Evolutionary conservation across 2,329 filamentous ascomycete genomes (phyloP).

Genomic region (Monosporascus sp.): DNA sequence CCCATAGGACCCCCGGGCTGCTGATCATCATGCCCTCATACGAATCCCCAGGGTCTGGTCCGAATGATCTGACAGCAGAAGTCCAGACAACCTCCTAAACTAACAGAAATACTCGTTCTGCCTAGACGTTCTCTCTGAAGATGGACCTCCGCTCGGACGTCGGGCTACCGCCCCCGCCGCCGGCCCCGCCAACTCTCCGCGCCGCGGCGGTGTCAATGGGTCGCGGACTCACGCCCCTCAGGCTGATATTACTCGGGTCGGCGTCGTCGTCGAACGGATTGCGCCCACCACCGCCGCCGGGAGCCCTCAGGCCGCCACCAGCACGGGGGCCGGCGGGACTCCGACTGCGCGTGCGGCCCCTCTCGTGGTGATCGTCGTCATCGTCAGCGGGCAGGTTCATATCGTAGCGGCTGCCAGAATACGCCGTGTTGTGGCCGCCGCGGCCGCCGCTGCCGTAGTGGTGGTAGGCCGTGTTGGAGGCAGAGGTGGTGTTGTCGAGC

Average conservation of each 20-base stretch:
- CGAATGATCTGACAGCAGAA: no score
- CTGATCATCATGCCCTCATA: no score
- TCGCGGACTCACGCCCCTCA: conserved; percentile 70
- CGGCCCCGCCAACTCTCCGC: conserved; percentile 5
- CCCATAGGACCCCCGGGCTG: no score
- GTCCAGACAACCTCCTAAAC: no score
- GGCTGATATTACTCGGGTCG: conserved; percentile 53
- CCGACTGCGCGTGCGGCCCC: conserved; percentile 40
- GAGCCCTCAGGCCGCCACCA: conserved; percentile 36
- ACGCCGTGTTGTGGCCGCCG: conserved; percentile 24
- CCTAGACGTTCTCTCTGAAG: conserved; percentile 23
- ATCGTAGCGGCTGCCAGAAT: conserved; percentile 36
- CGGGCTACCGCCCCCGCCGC: conserved; percentile 17
- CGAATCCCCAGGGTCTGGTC: no score
- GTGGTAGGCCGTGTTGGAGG: conserved; percentile 11
- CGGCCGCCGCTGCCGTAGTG: conserved; percentile 60
- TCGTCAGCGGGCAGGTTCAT: conserved; percentile 40
- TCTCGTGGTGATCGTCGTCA: conserved; percentile 20
- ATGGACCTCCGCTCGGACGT: conserved; percentile 24
- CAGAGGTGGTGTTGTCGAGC: conserved; percentile 42
- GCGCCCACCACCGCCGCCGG: conserved; percentile 27
- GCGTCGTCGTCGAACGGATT: conserved; percentile 69
- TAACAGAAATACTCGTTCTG: no score
- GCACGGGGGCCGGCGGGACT: conserved; percentile 25
- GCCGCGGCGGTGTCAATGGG: conserved; percentile 50